Evolutionary conservation across 2,329 filamentous ascomycete genomes (phyloP), one percentile per base, ranked within the genome.

Genomic region (Arthrocladium fulminans): DNA sequence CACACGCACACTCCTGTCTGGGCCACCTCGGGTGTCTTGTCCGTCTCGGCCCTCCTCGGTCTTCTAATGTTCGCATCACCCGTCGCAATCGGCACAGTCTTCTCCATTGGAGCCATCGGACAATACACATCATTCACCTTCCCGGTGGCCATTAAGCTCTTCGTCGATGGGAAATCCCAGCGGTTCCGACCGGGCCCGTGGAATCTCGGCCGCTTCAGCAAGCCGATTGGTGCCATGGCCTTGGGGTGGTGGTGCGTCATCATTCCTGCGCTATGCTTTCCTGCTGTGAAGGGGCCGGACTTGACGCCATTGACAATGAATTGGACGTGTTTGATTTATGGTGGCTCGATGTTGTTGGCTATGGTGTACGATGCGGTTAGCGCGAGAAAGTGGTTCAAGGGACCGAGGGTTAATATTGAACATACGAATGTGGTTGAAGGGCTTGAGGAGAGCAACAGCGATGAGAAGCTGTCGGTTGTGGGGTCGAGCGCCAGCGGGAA

Each of bases 341-440:
- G 60, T 5, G 61, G 59, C 15, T 51, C 57, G 2, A 64, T 65
- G 61, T 39, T 55, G 9, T 46, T 62, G 13, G 60, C 59, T 8
- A 53, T 63, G 52, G 38, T 54, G 8, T 60, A 59, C 47, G 63
- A 62, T 35, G 59, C 53, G 7, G 52, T 62, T 23, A 53, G 53
- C 43, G 61, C 55, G 13, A 48, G 61, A n/a, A 61, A 61, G 42
- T 64, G 61, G 61, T 64, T 63, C 59, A 61, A 60, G 45, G 27
- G 27, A 29, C 27, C 27, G 27, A 29, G 27, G 27, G 13, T 29
- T 13, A 29, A 29, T 29, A 13, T 29, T 29, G 27, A 29, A 13
- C 27, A 29, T 29, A 29, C 27, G 27, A 29, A 29, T 29, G 13
- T 29, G 7, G 27, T 29, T 29, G 27, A 29, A 13, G 27, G 27